Percentiles rank a stretch among this genome's conserved stretches.
Conservation (phyloP, 2,329 filamentous ascomycete genomes). For the Sporothrix dimorphospora region DNA sequence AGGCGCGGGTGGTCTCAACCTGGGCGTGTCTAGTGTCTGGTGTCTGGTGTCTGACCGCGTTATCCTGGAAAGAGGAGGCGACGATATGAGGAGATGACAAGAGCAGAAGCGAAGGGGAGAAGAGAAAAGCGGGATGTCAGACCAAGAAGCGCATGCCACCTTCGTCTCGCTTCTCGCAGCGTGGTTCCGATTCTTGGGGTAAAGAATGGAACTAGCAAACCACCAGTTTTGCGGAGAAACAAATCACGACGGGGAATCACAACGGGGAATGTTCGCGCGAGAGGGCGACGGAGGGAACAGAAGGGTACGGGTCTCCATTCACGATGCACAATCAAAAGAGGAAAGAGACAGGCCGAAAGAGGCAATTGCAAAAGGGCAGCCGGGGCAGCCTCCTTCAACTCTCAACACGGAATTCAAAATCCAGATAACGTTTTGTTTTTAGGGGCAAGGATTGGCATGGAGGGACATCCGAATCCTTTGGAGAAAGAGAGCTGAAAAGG, state of each 20-base stretch:
- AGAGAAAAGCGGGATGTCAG: neutral
- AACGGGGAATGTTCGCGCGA: no score
- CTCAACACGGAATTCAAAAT: constrained; percentile 14
- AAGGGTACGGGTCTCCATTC: no score
- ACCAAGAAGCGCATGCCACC: neutral
- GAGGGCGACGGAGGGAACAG: no score
- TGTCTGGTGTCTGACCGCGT: neutral
- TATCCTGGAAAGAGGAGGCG: neutral
- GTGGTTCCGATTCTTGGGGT: neutral
- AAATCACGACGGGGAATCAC: no score
- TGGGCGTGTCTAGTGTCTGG: neutral
- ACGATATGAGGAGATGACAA: neutral
- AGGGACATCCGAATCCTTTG: neutral
- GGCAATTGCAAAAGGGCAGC: constrained; percentile 8
- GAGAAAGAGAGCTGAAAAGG: constrained; percentile 13
- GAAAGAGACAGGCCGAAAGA: constrained; percentile 4
- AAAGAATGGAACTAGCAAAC: neutral
- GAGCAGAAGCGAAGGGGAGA: neutral
- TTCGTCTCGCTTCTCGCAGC: neutral
- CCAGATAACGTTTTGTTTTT: constrained; percentile 10
- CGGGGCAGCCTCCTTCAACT: neutral
- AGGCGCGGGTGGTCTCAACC: neutral
- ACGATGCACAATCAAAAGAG: constrained; percentile 9
- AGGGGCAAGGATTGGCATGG: constrained; percentile 18
- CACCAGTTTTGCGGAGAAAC: neutral